Evolutionary conservation across 768 basidiomycete genomes (phyloP), one percentile per base, ranked within the genome.

Genomic region (Xerocomellus dryophilus): DNA sequence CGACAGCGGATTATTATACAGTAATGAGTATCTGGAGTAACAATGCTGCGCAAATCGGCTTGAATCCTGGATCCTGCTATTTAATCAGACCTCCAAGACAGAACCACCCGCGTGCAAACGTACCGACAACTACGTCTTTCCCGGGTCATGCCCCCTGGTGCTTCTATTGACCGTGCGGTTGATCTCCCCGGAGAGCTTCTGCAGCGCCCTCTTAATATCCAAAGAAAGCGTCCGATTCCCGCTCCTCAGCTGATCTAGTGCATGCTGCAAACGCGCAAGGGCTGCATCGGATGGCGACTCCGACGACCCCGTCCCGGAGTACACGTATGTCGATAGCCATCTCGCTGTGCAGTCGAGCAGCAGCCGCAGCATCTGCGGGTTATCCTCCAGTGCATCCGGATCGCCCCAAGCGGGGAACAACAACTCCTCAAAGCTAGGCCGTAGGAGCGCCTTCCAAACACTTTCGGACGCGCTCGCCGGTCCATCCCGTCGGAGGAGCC

Each of bases 401-500:
- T 56, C 40, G 12, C 14, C 32, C 54, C 54, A 56, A 14, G 54
- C 54, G 17, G 47, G 31, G 38, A 42, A 41, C 50, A 56, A 25
- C 25, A 56, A 18, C 39, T 36, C 27, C 12, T 53, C 43, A 21
- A 56, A 53, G 10, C 17, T 15, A 14, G 50, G 44, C 3, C 44
- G 43, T n/a, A 56, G 17, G 32, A 56, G 32, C 7, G 20, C 39
- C 39, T 34, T 27, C 39, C 50, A 52, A 25, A 34, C 20, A 27
- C 7, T 32, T 14, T 44, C 50, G 5, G 54, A 36, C 1, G 49
- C 27, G 14, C 25, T 27, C n/a, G 45, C 9, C 4, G 36, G 54
- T 5, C 32, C 52, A 20, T 56, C 44, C 12, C 39, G 50, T 9
- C 54, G 54, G n/a, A 53, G 44, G n/a, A 56, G 39, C 54, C 50